Evolutionary conservation across 495 filamentous ascomycete genomes (phyloP).

Genomic region (Neurospora sublineolata): DNA sequence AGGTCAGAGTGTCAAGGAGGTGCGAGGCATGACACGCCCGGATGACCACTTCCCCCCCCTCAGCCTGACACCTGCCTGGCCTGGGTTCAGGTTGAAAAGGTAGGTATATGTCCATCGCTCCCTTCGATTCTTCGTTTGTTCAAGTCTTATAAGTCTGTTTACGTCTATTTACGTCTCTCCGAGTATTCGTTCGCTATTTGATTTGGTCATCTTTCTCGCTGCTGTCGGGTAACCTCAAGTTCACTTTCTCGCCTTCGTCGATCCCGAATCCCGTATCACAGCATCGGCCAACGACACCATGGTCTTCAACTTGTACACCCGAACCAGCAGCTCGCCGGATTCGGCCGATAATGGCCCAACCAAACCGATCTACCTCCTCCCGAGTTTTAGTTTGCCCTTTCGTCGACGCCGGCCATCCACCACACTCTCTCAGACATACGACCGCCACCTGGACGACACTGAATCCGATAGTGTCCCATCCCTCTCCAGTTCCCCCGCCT

Average conservation of each 20-base stretch:
- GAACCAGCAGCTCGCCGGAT: slow-evolving; percentile 1
- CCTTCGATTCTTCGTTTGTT: too few species aligned
- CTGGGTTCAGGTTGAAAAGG: not conserved
- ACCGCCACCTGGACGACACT: not conserved
- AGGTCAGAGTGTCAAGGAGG: not conserved
- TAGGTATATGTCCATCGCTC: not conserved
- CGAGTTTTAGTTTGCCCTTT: slow-evolving; percentile 33
- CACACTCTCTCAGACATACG: not conserved
- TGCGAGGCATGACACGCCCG: not conserved
- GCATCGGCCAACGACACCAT: slow-evolving; percentile 6
- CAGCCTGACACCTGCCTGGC: not conserved
- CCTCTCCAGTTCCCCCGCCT: slow-evolving; percentile 24
- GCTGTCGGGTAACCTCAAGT: not conserved
- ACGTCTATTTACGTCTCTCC: not conserved
- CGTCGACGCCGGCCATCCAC: slow-evolving; percentile 21
- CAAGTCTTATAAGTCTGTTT: not conserved
- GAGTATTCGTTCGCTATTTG: not conserved
- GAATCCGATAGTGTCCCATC: slow-evolving; percentile 7
- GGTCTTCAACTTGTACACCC: slow-evolving; percentile 12
- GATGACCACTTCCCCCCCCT: not conserved
- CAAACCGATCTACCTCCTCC: slow-evolving; percentile 41
- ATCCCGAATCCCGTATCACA: not conserved
- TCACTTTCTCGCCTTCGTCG: not conserved
- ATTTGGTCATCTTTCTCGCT: not conserved
- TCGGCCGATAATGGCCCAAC: slow-evolving; percentile 23